Evolutionary conservation across 768 basidiomycete species (phyloP).

Genomic region (Xerocomus potaroensis): DNA sequence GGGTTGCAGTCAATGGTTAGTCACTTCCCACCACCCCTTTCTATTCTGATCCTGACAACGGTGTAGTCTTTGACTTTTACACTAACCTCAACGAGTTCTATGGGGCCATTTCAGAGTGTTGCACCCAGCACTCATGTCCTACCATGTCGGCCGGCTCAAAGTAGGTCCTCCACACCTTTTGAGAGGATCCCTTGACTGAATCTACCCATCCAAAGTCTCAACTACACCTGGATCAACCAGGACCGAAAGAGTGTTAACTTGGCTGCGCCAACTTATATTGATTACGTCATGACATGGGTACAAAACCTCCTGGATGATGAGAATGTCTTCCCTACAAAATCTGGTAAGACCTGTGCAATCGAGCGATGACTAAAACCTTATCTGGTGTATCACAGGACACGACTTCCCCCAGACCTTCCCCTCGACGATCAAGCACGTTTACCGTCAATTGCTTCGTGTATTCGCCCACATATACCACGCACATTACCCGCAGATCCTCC

Average conservation of each 20-base stretch:
- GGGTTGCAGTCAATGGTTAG: slow-evolving; percentile 93
- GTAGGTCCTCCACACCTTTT: slow-evolving; percentile 43
- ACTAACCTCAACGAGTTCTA: slow-evolving; percentile 97
- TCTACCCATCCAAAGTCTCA: slow-evolving; percentile 50
- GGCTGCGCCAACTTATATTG: slow-evolving; percentile 93
- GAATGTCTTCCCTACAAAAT: slow-evolving; percentile 90
- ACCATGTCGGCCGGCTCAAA: slow-evolving; percentile 86
- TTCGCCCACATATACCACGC: slow-evolving; percentile 98
- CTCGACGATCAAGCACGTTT: slow-evolving; percentile 86
- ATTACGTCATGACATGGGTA: slow-evolving; percentile 96
- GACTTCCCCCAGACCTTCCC: slow-evolving; percentile 88
- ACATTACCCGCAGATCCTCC: slow-evolving; percentile 87
- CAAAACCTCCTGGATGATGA: slow-evolving; percentile 95
- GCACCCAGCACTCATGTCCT: slow-evolving; percentile 85
- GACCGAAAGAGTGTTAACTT: slow-evolving; percentile 83
- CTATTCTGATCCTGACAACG: not conserved
- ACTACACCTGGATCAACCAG: slow-evolving; percentile 93
- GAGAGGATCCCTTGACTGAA: not conserved
- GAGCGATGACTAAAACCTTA: not conserved
- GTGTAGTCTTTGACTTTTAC: slow-evolving; percentile 91
- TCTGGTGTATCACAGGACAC: slow-evolving; percentile 52
- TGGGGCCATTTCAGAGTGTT: slow-evolving; percentile 88
- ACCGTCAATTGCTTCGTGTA: slow-evolving; percentile 93
- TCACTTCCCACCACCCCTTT: slow-evolving; percentile 8
- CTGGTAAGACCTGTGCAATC: slow-evolving; percentile 49